Base-by-base conservation (phyloP, 2,329 filamentous ascomycete species). In the Beauveria pseudobassiana region DNA sequence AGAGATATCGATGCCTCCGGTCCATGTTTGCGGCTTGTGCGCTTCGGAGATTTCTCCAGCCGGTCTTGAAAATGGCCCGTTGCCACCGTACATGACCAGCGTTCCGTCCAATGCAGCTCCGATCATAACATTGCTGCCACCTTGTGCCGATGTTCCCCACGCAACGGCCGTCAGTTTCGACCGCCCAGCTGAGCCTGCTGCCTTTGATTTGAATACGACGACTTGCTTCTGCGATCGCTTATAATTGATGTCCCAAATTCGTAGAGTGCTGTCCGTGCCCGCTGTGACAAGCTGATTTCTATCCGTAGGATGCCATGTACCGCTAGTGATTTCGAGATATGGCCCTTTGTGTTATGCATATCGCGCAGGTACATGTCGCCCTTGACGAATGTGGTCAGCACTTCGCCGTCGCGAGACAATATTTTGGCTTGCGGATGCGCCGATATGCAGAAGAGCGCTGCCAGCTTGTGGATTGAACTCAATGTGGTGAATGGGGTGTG, bases 321-420 rank as follows among this genome's bases (percentile, higher is more conserved):
- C 93, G 24, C 88, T 89, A 3, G 91, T 92, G 46, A 97, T 85
- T 74, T 97, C 4, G 93, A 93, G 58, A 97, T 87, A 75, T 99
- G 95, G 1, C 95, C 95, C 73, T 97, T 98, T 5, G 95, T 99
- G 72, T 98, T 93, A 75, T 97, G 86, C 89, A 98, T 96, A 73
- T 99, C 95, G 60, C 93, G 85, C 66, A 99, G 77, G 70, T 99
- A 99, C 93, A 98, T 98, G 72, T 99, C 95, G 51, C 95, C 95
- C 76, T 99, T 99, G 67, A 92, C 88, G 66, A 96, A 98, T 70
- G 97, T 92, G 1, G 88, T 88, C 54, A 96, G 69, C 8, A 89
- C 82, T 50, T 96, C 91, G 45, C 95, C 95, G 76, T 99, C 93
- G 69, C 95, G 87, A 68, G 86, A 90, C 73, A 98, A 82, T 26